Evolutionary conservation across 2,329 filamentous ascomycete genomes (phyloP), one percentile per base, ranked within the genome.

Genomic region (Penicillium palitans): DNA sequence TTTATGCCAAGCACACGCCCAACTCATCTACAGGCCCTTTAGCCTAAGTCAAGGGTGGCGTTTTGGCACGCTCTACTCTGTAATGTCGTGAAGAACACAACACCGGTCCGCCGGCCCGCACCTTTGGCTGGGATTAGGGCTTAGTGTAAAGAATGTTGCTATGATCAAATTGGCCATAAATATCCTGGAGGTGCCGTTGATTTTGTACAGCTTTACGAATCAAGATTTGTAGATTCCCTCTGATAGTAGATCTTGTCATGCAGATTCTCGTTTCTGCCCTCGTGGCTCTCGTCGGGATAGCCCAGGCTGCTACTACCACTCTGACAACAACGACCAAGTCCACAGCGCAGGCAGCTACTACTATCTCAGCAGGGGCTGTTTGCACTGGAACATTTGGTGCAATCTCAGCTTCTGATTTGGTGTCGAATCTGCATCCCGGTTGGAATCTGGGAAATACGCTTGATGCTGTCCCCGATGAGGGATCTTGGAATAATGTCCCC

Each of bases 401-500:
- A 4, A 76, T 83, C 47, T 76, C 80, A 0, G 82, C 81, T 0
- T 69, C 74, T 0, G 70, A 78, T 3, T 84, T 75, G 51, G 73
- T 85, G 48, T 74, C 75, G 6, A 77, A 74, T 9, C 74, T 85
- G 41, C 81, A 81, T 49, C 80, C 83, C 0, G 84, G 84, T 8
- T 87, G 84, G 84, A 87, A 86, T 61, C 64, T 86, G 9, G 84
- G 84, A 10, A 87, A 87, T 56, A 85, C 83, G 0, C 76, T 87
- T 31, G 85, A 86, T 66, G 82, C 83, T 1, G 71, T 79, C 8
- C 79, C 83, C 6, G 74, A 79, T 49, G 84, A 87, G 67, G 83
- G 82, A 6, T 81, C 79, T 2, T 87, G 84, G 84, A 83, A 83
- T 62, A 86, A 86, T 57, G 75, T 79, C 0, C 77, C 80, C 0